Evolutionary conservation across 2,329 filamentous ascomycete species (phyloP).

Genomic region (Clathrospora elynae): DNA sequence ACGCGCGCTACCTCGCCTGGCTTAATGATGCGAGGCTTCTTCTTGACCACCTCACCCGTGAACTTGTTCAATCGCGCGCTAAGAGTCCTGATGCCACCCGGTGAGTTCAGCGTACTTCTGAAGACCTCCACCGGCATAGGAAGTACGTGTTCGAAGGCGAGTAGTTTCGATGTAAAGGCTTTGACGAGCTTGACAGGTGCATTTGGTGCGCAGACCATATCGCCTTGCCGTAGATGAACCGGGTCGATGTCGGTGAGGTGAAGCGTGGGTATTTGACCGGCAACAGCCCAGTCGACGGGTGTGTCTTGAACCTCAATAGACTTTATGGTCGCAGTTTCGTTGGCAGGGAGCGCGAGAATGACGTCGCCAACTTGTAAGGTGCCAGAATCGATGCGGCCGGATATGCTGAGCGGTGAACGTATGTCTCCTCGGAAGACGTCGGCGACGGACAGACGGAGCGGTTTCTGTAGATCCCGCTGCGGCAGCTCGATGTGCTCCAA

Average conservation of each 20-base stretch:
- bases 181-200: slow-evolving; percentile 72
- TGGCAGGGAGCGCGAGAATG: slow-evolving; percentile 78
- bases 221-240: slow-evolving; percentile 75
- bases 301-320: slow-evolving; percentile 77
- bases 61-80: slow-evolving; percentile 77
- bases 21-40: slow-evolving; percentile 82
- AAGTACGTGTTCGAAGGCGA: slow-evolving; percentile 87
- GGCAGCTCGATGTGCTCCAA: slow-evolving; percentile 81
- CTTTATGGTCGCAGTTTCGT: slow-evolving; percentile 80
- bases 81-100: slow-evolving; percentile 74
- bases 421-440: slow-evolving; percentile 83
- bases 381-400: slow-evolving; percentile 84
- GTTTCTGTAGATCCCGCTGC: slow-evolving; percentile 72
- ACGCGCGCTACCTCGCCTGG: slow-evolving; percentile 79
- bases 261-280: slow-evolving; percentile 86
- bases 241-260: slow-evolving; percentile 85
- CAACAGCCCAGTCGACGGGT: slow-evolving; percentile 83
- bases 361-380: slow-evolving; percentile 83
- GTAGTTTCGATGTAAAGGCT: slow-evolving; percentile 78
- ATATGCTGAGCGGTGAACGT: slow-evolving; percentile 81
- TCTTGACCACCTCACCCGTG: slow-evolving; percentile 76
- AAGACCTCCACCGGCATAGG: slow-evolving; percentile 91
- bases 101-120: slow-evolving; percentile 77
- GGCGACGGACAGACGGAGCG: slow-evolving; percentile 82
- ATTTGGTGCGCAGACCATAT: slow-evolving; percentile 77